Evolutionary conservation across 1,284 basidiomycete species (phyloP).

Genomic region (Ustilago cynodontis): DNA sequence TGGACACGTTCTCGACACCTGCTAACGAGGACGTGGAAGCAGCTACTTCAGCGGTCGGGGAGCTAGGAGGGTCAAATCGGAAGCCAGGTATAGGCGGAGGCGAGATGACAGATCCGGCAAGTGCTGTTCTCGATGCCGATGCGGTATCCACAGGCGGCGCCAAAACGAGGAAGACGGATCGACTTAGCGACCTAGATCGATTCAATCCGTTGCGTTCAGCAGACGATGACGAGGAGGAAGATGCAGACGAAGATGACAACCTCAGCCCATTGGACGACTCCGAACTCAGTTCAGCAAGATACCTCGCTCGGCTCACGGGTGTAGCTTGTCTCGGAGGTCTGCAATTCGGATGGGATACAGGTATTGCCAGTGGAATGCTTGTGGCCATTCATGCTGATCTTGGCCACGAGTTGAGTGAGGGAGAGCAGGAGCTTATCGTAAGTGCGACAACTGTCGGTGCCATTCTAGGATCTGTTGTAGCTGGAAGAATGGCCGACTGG

Average conservation of each 20-base stretch:
- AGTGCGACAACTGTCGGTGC: slow-evolving; percentile 61
- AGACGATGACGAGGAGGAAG: slow-evolving; percentile 7
- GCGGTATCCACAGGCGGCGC: not conserved
- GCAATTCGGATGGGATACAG: slow-evolving; percentile 62
- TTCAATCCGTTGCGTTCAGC: slow-evolving; percentile 24
- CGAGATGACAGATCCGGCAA: slow-evolving; percentile 32
- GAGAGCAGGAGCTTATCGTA: slow-evolving; percentile 64
- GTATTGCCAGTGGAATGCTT: slow-evolving; percentile 57
- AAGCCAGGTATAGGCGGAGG: not conserved
- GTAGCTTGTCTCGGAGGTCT: slow-evolving; percentile 54
- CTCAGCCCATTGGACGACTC: slow-evolving; percentile 33
- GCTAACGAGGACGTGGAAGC: not conserved
- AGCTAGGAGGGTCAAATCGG: not conserved
- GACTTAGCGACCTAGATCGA: slow-evolving; percentile 25
- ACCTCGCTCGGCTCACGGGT: slow-evolving; percentile 49
- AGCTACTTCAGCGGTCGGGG: not conserved
- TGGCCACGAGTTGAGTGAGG: slow-evolving; percentile 56
- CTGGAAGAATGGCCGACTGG: slow-evolving; percentile 55
- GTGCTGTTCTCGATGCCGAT: slow-evolving; percentile 4
- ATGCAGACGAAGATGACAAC: slow-evolving; percentile 15
- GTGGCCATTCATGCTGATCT: slow-evolving; percentile 58
- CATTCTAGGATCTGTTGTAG: slow-evolving; percentile 56
- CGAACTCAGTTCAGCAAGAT: slow-evolving; percentile 31
- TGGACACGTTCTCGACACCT: slow-evolving; percentile 32
- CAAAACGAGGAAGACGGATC: not conserved